A percentile compares a stretch with the other conserved stretches of the same genome.
These are phyloP conservation scores for Naganishia onofrii DNA, from an alignment of 768 basidiomycete genomes.

Conservation along the genomic window DNA sequence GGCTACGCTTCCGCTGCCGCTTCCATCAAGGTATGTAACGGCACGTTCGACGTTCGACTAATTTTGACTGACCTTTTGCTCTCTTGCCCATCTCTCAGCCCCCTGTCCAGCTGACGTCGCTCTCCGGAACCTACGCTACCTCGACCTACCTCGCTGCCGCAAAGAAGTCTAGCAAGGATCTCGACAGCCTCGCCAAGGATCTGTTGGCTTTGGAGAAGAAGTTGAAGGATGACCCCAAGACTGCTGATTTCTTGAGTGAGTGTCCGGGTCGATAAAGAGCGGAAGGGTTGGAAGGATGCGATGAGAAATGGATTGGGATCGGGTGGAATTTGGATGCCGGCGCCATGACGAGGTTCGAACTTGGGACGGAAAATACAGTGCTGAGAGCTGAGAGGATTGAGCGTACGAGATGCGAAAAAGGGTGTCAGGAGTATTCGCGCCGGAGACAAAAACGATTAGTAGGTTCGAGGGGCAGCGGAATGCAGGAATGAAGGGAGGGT, in stretches of 20 bases:
- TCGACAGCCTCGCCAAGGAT: slow-evolving; percentile 82
- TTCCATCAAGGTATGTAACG: slow-evolving; percentile 46
- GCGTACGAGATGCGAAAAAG: no score
- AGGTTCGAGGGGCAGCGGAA: no score
- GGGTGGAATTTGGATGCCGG: no score
- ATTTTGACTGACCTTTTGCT: neutral
- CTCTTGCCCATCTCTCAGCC: slow-evolving; percentile 33
- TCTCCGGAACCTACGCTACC: slow-evolving; percentile 52
- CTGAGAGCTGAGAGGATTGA: no score
- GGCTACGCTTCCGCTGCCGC: slow-evolving; percentile 48
- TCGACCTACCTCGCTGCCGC: slow-evolving; percentile 56
- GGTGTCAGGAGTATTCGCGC: no score
- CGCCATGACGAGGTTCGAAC: no score
- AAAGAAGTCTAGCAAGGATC: slow-evolving; percentile 73
- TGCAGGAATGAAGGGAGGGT: no score
- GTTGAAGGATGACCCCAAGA: slow-evolving; percentile 65
- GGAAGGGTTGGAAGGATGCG: neutral
- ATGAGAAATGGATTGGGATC: neutral
- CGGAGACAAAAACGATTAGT: no score
- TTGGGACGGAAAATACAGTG: no score
- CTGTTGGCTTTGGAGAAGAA: slow-evolving; percentile 68
- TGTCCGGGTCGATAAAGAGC: neutral
- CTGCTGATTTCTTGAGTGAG: slow-evolving; percentile 65
- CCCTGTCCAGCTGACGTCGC: slow-evolving; percentile 52
- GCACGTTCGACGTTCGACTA: neutral